A percentile compares a stretch with the other conserved stretches of the same genome.
phyloP scores from a whole-genome alignment of 345 rosid genomes.

The Acer saccharum region DNA sequence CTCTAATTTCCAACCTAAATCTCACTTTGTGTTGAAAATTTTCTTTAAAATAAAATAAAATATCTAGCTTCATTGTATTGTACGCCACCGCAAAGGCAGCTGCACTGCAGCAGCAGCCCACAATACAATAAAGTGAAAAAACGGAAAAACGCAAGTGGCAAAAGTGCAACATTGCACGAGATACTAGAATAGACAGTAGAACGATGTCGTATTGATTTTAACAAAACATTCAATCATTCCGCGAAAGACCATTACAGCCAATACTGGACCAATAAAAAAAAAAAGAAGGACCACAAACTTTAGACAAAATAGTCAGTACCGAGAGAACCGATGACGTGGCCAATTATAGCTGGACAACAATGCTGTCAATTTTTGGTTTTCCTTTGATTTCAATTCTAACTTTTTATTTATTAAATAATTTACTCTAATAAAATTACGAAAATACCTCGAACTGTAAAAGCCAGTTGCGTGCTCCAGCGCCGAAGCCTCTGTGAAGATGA shows the following conservation, averaged over 20 bases:
- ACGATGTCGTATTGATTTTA: constrained; percentile 23
- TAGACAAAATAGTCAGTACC: too few relatives aligned
- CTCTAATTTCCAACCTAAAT: neutral
- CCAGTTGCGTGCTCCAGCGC: constrained; percentile 81
- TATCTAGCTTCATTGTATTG: neutral
- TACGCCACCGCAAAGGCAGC: neutral
- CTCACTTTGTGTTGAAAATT: neutral
- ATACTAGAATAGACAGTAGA: constrained; percentile 10
- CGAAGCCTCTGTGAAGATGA: constrained; percentile 77
- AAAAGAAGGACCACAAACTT: neutral
- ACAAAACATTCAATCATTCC: constrained; percentile 18
- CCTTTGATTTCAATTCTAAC: too few relatives aligned
- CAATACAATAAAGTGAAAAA: neutral
- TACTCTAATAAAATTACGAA: neutral
- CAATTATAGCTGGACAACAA: neutral
- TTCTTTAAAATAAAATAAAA: neutral
- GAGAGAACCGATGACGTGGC: neutral
- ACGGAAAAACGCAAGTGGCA: constrained; percentile 8
- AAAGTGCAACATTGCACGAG: constrained; percentile 18
- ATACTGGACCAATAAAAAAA: neutral
- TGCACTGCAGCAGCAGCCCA: neutral
- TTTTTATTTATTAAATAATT: neutral
- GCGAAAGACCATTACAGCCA: neutral
- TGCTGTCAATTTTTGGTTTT: too few relatives aligned
- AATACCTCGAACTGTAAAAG: constrained; percentile 90